Evolutionary conservation across 768 basidiomycete species (phyloP).

Genomic region (Rhodotorula sphaerocarpa): DNA sequence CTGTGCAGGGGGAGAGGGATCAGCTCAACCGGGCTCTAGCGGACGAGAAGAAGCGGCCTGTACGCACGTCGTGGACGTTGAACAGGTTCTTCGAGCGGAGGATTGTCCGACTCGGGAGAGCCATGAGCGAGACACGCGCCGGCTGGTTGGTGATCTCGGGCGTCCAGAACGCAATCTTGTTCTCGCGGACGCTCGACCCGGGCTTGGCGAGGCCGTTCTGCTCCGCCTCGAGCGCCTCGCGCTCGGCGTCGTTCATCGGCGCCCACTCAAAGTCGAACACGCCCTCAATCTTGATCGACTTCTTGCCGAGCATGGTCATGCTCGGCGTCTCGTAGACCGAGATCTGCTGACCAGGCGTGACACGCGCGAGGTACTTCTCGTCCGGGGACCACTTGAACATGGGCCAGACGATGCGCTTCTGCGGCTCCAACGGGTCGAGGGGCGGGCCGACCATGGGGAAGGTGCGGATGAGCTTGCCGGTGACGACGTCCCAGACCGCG

Average conservation of each 20-base stretch:
- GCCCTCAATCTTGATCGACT: conserved; percentile 92
- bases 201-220: conserved; percentile 39
- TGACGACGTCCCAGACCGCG: conserved; percentile 97
- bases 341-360: conserved; percentile 84
- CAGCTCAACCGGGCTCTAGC: background rate
- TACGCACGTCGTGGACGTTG: conserved; percentile 83
- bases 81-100: conserved; percentile 93
- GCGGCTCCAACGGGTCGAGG: conserved; percentile 48
- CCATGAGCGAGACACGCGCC: conserved; percentile 86
- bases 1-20: conserved; percentile 47
- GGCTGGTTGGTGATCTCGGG: conserved; percentile 95
- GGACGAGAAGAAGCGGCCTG: background rate
- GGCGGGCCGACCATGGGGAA: conserved; percentile 57
- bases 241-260: conserved; percentile 80
- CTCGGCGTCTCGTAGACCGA: conserved; percentile 90
- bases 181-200: conserved; percentile 53
- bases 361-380: conserved; percentile 84
- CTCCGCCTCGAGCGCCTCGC: conserved; percentile 32
- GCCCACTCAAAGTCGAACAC: conserved; percentile 99
- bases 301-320: conserved; percentile 91
- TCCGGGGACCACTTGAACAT: conserved; percentile 94
- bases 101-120: conserved; percentile 72
- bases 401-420: conserved; percentile 75
- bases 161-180: conserved; percentile 94
- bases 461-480: conserved; percentile 81